Evolutionary conservation across 2,329 filamentous ascomycete species (phyloP), one percentile per base, ranked within the genome.

Genomic region (Ophiostoma sp.): DNA sequence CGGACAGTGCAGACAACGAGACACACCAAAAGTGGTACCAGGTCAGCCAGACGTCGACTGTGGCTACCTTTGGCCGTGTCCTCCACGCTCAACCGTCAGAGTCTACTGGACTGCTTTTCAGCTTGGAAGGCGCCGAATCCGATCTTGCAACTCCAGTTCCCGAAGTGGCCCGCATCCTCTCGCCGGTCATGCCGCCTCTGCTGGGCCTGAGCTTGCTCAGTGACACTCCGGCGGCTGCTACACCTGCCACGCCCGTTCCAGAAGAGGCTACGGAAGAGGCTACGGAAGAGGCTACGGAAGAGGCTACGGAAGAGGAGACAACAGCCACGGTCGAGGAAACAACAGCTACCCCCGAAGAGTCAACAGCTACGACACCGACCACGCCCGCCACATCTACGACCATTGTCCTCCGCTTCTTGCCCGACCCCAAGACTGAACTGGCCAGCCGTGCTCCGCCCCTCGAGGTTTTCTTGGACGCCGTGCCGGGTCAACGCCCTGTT

Each of bases 11-110:
- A 0, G 61, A 25, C 22, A 15, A 45, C 36, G 22, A 28, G n/a
- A 22, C 61, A 17, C 45, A 8, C 36, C 36, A 42, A 15, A 73
- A 61, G 50, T 74, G 72, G 72, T 70, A 74, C 39, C 33, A 61
- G 9, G 15, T 28, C n/a, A 9, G 25, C 8, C 55, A n/a, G 9
- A 66, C 57, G 7, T 70, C 76, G 1, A 76, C 74, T 0, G 64
- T 72, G 0, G 86, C 86, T 12, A 81, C 82, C 2, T 89, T 89
- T 76, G 88, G 88, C 22, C 84, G 87, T 71, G 75, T 89, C 45
- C 82, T 89, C 0, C 84, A 86, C 74, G 68, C 70, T 1, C 61
- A 71, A 66, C 15, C 28, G 7, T 48, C 55, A 8, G 15, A 12
- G 42, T 19, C 25, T 11, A n/a, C 45, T 8, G 68, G 17, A 19